Evolutionary conservation across 176 grass and related monocot genomes (phyloP), one percentile per base, ranked within the genome.

Genomic region (Carex littledalei): DNA sequence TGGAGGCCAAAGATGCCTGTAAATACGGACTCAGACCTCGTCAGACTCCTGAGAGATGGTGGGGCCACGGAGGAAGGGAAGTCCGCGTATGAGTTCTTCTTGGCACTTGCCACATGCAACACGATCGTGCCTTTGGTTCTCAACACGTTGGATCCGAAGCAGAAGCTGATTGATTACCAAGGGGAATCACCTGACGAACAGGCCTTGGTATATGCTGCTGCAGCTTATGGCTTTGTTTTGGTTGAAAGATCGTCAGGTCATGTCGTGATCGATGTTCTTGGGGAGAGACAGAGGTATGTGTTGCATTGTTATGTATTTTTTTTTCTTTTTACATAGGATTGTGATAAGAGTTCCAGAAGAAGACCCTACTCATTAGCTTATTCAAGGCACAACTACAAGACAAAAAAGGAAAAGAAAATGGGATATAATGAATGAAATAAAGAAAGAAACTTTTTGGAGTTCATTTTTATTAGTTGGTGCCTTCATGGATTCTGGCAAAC

Each of bases 171-270:
- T 60, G 92, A 94, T 80, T 97, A 97, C 84, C 92, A 97, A 79
- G 94, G 94, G 14, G 92, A 97, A 84, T 94, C 92, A 56, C 92
- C 94, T 86, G 94, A 97, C 50, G 94, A 97, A 52, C 94, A 94
- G 58, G 94, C 94, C 78, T 86, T 97, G 81, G 90, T 91, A 63
- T 97, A 92, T 81, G 94, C 94, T 32, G 92, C 94, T 63, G 94
- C 92, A 32, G 86, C 92, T 83, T 97, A 92, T 91, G 94, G 94
- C 24, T 91, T 94, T 85, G 92, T 97, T 58, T 89, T 97, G 79
- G 69, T 94, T 75, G 92, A 97, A 83, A 85, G 94, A 76, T 94
- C 92, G 37, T 92, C 94, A 89, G 88, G 92, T 63, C 88, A 92
- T 67, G 57, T 97, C 22, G 87, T 91, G 35, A 84, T 97, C 55